Evolutionary conservation across 2,329 filamentous ascomycete genomes (phyloP), one percentile per base, ranked within the genome.

Genomic region (Aspergillus tanneri): DNA sequence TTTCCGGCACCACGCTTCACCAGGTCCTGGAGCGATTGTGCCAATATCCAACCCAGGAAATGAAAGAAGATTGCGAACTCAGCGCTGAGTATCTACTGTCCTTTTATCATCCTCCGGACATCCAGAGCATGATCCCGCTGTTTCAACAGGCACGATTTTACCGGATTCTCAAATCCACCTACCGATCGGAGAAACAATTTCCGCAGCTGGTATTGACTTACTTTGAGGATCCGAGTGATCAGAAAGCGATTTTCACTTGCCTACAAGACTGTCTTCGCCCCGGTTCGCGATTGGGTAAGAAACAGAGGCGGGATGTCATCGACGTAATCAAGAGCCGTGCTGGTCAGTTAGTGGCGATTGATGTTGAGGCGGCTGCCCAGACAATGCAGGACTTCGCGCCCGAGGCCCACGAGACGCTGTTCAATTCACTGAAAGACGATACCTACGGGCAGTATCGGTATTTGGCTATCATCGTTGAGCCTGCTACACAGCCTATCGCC

Each of bases 71-170:
- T 69, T 95, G 92, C 36, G 91, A 99, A 69, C 80, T 99, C n/a
- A 99, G 93, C 64, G 87, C 88, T 1, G 93, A 99, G 70, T 99
- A 99, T 66, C 75, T 99, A 1, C 77, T 99, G 16, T 97, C 95
- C 0, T 83, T 93, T 4, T 96, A 97, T 64, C 90, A 93, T 46
- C 93, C 95, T 12, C 84, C 92, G 3, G 87, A 96, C 63, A 78
- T 93, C 51, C 77, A 84, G 24, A 78, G 77, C 8, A 74, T 97
- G 59, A 86, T 97, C 50, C 84, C 88, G 0, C 72, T 88, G 0
- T 88, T 97, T 59, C 82, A 84, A 57, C 77, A 84, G 53, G 92
- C 93, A 2, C 82, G 84, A 0, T 99, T 97, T 67, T 95, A 88
- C 66, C 85, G 93, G 40, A 92, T 99, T 22, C 71, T 99, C 45